Evolutionary conservation across 2,329 filamentous ascomycete species (phyloP).

Genomic region (Pleurostoma richardsiae): DNA sequence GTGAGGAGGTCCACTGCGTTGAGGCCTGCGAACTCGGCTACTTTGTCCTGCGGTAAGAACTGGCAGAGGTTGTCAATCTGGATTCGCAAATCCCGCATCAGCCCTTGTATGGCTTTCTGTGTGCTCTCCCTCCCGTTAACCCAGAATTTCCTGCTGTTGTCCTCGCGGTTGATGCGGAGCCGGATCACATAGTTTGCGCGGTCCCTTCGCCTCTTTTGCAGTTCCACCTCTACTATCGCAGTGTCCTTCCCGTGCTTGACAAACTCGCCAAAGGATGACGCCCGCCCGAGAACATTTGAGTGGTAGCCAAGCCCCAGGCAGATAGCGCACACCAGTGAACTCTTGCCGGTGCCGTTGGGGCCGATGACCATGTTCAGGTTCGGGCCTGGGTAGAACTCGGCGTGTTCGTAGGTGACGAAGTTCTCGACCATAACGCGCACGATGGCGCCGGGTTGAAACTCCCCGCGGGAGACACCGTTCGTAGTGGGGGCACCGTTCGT

Average conservation of each 20-base stretch:
- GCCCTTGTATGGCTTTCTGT: conserved; percentile 59
- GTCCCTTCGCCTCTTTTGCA: conserved; percentile 59
- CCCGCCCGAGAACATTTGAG: conserved; percentile 77
- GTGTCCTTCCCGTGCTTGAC: conserved; percentile 81
- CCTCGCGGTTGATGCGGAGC: conserved; percentile 73
- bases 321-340: conserved; percentile 93
- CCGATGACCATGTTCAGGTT: conserved; percentile 98
- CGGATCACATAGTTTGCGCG: conserved; percentile 66
- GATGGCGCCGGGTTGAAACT: conserved; percentile 74
- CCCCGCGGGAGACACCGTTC: conserved; percentile 13
- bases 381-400: conserved; percentile 86
- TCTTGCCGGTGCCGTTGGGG: conserved; percentile 98
- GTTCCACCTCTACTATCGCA: conserved; percentile 85
- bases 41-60: conserved; percentile 92
- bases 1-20: conserved; percentile 75
- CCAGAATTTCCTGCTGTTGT: conserved; percentile 75
- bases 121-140: conserved; percentile 62
- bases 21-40: conserved; percentile 86
- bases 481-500: conserved; percentile 3
- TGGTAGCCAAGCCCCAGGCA: conserved; percentile 86
- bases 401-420: conserved; percentile 92
- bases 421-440: conserved; percentile 80
- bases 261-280: conserved; percentile 80
- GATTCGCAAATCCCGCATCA: conserved; percentile 73
- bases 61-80: conserved; percentile 98